Base-by-base conservation (phyloP, 2,329 filamentous ascomycete genomes). In the Exserohilum rostratum region DNA sequence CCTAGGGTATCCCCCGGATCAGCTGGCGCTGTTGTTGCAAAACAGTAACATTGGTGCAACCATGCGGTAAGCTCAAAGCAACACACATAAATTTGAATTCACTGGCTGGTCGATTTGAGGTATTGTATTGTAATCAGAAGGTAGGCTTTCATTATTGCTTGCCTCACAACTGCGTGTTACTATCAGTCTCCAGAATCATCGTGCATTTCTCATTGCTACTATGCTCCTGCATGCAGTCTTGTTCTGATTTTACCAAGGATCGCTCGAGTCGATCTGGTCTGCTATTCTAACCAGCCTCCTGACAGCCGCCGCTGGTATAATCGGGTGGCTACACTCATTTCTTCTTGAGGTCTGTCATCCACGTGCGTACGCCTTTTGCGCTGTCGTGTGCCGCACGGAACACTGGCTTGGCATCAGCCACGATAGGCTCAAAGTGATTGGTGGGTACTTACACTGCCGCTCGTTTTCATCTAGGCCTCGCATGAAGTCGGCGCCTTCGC, bases 391-490 rank as follows among this genome's bases (percentile, higher is more conserved):
- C 77, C 7, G 78, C 75, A 40, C 77, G 74, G 48, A 82, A 82
- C 9, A 82, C 79, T 81, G 29, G 20, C 15, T 18, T 6, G 40
- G 27, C 11, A 50, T 62, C 29, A 63, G 56, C 51, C 40, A 29
- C n/a, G 7, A 25, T 5, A 18, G 27, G 9, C 46, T 29, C 15
- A 29, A 33, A 15, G 18, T 4, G 10, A 30, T 38, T 7, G 39
- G 13, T 3, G 30, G 10, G 17, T 12, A 76, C 80, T 70, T 70
- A 87, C 85, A 68, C 55, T 83, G 83, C 64, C 93, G 84, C 79
- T 99, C 95, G 75, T 87, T 92, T 78, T 98, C 93, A 69, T 98
- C 95, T 51, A 99, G 76, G 0, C 93, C 92, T 27, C 90, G 83
- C 66, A 97, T 79, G 66, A 98, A 98, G 64, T 97, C 93, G 53